These are phyloP conservation scores for Vitellaria paradoxa DNA, from an alignment of 179 eudicot species.

Conservation along the genomic window DNA sequence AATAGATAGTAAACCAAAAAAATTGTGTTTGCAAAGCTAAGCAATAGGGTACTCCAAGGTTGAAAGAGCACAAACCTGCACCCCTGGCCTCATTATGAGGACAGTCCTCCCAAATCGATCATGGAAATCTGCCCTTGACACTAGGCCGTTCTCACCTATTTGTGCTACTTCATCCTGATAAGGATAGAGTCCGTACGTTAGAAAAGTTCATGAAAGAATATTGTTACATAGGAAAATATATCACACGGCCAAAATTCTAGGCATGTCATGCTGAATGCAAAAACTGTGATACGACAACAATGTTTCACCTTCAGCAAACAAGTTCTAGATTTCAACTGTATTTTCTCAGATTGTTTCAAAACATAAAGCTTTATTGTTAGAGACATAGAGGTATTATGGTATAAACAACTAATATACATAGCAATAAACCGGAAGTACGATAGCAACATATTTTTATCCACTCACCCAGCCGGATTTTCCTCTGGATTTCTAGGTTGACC, in stretches of 20 bases:
- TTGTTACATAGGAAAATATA: background rate
- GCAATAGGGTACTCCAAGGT: no score
- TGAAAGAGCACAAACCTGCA: constrained; percentile 29
- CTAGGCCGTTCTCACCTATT: constrained; percentile 50
- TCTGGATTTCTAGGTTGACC: constrained; percentile 77
- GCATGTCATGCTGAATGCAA: background rate
- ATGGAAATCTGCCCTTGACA: constrained; percentile 43
- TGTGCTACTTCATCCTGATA: constrained; percentile 16
- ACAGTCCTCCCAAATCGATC: constrained; percentile 45
- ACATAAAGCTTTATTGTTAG: no score
- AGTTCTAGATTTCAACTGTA: background rate
- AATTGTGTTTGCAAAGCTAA: no score
- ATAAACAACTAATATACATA: background rate
- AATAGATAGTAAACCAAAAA: background rate
- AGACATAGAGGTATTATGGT: no score
- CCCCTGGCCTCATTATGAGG: constrained; percentile 54
- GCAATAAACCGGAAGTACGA: background rate
- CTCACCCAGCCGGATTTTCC: constrained; percentile 93
- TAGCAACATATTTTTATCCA: background rate
- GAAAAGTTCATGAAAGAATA: background rate
- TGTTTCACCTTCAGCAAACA: background rate
- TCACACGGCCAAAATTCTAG: background rate
- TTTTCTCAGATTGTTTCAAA: background rate
- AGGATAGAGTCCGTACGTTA: no score
- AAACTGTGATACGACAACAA: background rate